Conservation (phyloP, 2,329 filamentous ascomycete genomes). For the Bisporella sp. region DNA sequence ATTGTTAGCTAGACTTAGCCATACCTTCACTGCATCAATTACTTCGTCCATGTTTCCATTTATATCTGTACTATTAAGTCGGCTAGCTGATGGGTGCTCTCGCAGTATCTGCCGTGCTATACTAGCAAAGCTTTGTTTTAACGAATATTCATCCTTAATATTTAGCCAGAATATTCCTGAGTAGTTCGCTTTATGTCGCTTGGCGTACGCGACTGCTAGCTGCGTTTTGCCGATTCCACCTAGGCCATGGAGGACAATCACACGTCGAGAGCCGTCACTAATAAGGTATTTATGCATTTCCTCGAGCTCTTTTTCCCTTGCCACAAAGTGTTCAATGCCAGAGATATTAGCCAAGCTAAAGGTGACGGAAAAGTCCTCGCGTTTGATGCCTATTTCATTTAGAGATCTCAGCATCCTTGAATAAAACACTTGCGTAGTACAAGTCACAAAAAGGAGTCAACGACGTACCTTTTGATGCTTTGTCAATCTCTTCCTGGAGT, state of each 20-base stretch:
- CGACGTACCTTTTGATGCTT: not conserved
- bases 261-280: not conserved
- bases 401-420: not conserved
- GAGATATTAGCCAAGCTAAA: slow-evolving; percentile 3
- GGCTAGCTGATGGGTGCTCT: not conserved
- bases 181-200: slow-evolving; percentile 29
- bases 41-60: not conserved
- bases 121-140: not conserved
- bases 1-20: slow-evolving; percentile 31
- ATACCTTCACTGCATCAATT: not conserved
- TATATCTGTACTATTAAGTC: slow-evolving; percentile 10
- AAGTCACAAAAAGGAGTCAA: not conserved
- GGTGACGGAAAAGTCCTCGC: slow-evolving; percentile 5
- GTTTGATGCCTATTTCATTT: slow-evolving; percentile 5
- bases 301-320: slow-evolving; percentile 12
- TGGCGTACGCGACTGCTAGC: slow-evolving; percentile 30
- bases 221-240: not conserved
- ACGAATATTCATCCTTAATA: not conserved
- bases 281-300: slow-evolving; percentile 13
- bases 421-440: not conserved
- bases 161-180: slow-evolving; percentile 8
- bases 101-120: not conserved
- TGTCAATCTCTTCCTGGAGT: not conserved
- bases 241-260: not conserved
- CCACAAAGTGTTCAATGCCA: not conserved